Percentiles rank a stretch among this genome's conserved stretches.
Conservation (phyloP, 108 stramenopile species). For the Pseudonitzschia multistriata region DNA sequence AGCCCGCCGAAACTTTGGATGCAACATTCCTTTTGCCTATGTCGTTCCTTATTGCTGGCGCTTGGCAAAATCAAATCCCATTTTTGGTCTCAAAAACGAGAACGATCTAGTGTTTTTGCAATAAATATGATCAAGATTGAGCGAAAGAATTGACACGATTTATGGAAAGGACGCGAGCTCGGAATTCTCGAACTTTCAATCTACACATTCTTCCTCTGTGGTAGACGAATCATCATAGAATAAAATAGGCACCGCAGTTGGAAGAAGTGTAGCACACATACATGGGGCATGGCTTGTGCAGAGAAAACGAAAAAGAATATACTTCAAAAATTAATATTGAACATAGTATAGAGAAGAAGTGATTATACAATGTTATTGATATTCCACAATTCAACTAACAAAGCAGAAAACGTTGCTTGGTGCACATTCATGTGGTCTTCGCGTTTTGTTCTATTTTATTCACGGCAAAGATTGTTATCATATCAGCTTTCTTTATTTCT, state of each 20-base stretch:
- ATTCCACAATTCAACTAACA: too few species aligned
- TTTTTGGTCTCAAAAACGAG: conserved; percentile 20
- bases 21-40: conserved; percentile 31
- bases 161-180: neutral
- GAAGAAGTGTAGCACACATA: neutral
- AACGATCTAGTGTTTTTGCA: conserved; percentile 26
- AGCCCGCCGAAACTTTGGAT: conserved; percentile 15
- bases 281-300: neutral
- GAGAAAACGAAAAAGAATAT: neutral
- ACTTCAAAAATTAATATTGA: neutral
- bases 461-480: too few species aligned
- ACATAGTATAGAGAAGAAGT: neutral
- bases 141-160: neutral
- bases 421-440: too few species aligned
- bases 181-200: neutral
- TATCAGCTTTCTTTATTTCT: too few species aligned
- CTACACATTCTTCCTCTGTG: neutral
- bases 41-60: conserved; percentile 15
- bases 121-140: neutral
- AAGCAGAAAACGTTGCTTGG: too few species aligned
- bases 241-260: neutral
- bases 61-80: conserved; percentile 23
- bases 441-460: too few species aligned
- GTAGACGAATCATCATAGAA: neutral
- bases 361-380: neutral